These are phyloP conservation scores for Chimonanthus praecox DNA, from an alignment of 164 flowering plant species.

Conservation along the genomic window DNA sequence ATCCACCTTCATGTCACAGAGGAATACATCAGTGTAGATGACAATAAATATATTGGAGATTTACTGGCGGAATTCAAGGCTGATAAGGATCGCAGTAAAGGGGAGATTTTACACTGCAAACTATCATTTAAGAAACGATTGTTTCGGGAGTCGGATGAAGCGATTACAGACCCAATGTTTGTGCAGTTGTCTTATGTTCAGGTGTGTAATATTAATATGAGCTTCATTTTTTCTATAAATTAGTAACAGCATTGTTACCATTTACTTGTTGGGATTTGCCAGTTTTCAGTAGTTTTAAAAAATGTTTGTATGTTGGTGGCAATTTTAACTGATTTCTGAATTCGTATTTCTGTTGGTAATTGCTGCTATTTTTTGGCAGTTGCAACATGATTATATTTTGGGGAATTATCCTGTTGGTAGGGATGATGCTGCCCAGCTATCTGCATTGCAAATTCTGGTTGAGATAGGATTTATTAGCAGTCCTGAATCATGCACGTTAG, in stretches of 20 bases:
- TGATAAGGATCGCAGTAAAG: slow-evolving; percentile 88
- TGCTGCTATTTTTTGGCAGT: slow-evolving; percentile 38
- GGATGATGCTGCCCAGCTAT: slow-evolving; percentile 96
- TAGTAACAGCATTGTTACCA: no score
- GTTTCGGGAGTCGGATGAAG: slow-evolving; percentile 98
- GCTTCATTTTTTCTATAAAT: not conserved
- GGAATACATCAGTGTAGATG: slow-evolving; percentile 92
- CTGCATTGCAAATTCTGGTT: slow-evolving; percentile 91
- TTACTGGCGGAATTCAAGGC: slow-evolving; percentile 89
- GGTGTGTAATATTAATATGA: slow-evolving; percentile 33
- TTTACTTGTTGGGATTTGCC: not conserved
- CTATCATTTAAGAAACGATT: slow-evolving; percentile 78
- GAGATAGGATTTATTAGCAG: slow-evolving; percentile 73
- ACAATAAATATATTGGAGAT: slow-evolving; percentile 94
- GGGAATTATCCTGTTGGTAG: slow-evolving; percentile 99
- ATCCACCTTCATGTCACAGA: slow-evolving; percentile 36
- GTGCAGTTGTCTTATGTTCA: slow-evolving; percentile 93
- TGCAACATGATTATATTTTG: slow-evolving; percentile 95
- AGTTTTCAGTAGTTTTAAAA: not conserved
- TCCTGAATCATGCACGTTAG: slow-evolving; percentile 91
- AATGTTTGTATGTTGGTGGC: not conserved
- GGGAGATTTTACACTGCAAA: slow-evolving; percentile 94
- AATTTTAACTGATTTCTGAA: not conserved
- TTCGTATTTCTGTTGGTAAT: not conserved
- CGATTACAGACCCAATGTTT: slow-evolving; percentile 89